A percentile compares a stretch with the other conserved stretches of the same genome.
Conservation (phyloP, 2,329 filamentous ascomycete species). For the Fusarium redolens region DNA sequence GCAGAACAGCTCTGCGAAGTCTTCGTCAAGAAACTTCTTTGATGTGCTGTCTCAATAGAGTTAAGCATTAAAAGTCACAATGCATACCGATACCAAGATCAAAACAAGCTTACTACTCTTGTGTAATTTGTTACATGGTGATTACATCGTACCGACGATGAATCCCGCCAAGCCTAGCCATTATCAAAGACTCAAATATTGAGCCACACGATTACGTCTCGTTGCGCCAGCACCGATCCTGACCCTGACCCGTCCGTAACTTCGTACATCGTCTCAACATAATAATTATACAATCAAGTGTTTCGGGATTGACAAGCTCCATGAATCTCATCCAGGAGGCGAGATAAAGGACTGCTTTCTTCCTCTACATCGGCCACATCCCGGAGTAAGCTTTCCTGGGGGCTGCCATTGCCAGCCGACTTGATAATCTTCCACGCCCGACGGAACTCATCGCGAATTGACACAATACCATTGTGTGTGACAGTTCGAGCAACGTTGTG, state of each 20-base stretch:
- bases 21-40: slow-evolving; percentile 38
- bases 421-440: slow-evolving; percentile 80
- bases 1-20: slow-evolving; percentile 3
- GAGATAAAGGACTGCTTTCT: slow-evolving; percentile 39
- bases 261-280: slow-evolving; percentile 20
- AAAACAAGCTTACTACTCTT: neutral
- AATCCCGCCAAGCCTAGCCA: neutral
- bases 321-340: slow-evolving; percentile 51
- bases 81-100: neutral
- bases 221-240: slow-evolving; percentile 17
- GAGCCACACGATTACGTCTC: neutral
- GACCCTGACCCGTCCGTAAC: neutral
- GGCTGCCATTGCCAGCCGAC: slow-evolving; percentile 56
- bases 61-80: slow-evolving; percentile 1
- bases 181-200: neutral
- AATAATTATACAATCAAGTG: slow-evolving; percentile 27
- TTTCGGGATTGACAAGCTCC: slow-evolving; percentile 31
- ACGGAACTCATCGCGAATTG: slow-evolving; percentile 86
- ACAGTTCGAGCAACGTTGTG: slow-evolving; percentile 92
- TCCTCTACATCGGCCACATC: slow-evolving; percentile 56
- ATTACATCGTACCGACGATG: neutral
- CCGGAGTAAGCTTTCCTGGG: slow-evolving; percentile 63
- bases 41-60: slow-evolving; percentile 38
- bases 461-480: slow-evolving; percentile 82
- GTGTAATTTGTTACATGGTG: neutral